Base-by-base conservation (phyloP, 208 protist genomes). In the Plasmodiophora brassicae region DNA sequence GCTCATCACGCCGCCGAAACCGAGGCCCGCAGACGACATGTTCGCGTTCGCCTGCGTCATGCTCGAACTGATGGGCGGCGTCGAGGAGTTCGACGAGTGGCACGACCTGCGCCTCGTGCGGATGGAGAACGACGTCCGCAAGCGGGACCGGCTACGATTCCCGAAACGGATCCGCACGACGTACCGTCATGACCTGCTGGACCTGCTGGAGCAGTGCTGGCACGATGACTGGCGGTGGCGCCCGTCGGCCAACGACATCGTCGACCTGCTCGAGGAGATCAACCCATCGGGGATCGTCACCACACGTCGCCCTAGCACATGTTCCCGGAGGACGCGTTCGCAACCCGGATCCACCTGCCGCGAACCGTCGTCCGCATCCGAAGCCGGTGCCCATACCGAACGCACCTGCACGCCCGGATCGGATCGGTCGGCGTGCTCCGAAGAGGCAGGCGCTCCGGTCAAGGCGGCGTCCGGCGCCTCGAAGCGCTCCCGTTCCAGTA, bases 1-100 rank as follows among this genome's bases (percentile, higher is more conserved):
- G n/a, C n/a, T n/a, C n/a, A 5, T 44, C 32, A n/a, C 65, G 41
- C 65, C 65, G 20, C 65, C 65, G 20, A 57, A 57, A 57, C 65
- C 65, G n/a, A 36, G 65, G 5, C n/a, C 5, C 41, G 20, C 14
- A 14, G 65, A 78, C 41, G 65, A 78, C 41, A 78, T 78, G 65
- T 78, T 78, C 65, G 65, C 65, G n/a, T 78, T 78, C n/a, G 65
- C 65, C 20, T 78, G 65, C 41, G 65, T 78, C 20, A 78, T 78
- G 65, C 20, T 78, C 10, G 65, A 78, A 38, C 14, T 78, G 5
- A 78, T 78, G 65, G 65, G 65, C 5, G 65, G 32, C 5, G n/a
- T 5, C 5, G 5, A 78, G 20, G 14, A 38, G 20, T 32, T 78
- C 65, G 65, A 78, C 41, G 32, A 78, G 20, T 78, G 65, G 65